Evolutionary conservation across 2,329 filamentous ascomycete genomes (phyloP), one percentile per base, ranked within the genome.

Genomic region (Fusarium equiseti): DNA sequence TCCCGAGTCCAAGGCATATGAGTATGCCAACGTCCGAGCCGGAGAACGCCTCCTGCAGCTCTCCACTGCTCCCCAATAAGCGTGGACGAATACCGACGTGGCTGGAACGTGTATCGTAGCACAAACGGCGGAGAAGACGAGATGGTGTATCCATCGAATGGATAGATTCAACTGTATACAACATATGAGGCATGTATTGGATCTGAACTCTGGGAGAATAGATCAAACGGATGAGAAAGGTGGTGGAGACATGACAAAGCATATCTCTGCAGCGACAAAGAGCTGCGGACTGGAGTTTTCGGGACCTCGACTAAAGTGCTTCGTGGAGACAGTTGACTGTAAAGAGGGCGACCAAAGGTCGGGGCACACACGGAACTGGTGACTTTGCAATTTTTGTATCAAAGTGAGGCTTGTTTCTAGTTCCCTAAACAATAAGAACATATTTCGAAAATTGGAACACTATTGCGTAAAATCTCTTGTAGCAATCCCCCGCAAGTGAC

Each of bases 1-100:
- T 3, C 88, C 89, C 15, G 92, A 92, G 68, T 90, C 88, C 44
- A 90, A 89, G 81, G 89, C 88, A 4, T 90, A 90, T 75, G 87
- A 89, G 66, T 89, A 88, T 73, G 88, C 89, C 66, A 91, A 91
- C 76, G 78, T 90, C 46, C 83, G 84, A 63, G 88, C 85, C 38
- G 89, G 89, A 40, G 86, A 91, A 77, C 83, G 85, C 31, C 79
- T 91, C 52, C 79, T 91, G 74, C 85, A 88, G 75, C 76, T 87
- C 63, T 78, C 81, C 56, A 77, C 77, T 42, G 74, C 79, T 40
- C 59, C 74, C 46, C 72, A 79, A 62, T 78, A 78, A 55, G 63
- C 48, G 20, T 48, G 49, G 55, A 54, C 27, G 44, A 42, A 40
- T 45, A 16, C 38, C 46, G 48, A 52, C 48, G 32, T 68, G 26